These are phyloP conservation scores for rapeseed (Brassica napus) DNA, from an alignment of 345 rosid species.

Conservation along the genomic window DNA sequence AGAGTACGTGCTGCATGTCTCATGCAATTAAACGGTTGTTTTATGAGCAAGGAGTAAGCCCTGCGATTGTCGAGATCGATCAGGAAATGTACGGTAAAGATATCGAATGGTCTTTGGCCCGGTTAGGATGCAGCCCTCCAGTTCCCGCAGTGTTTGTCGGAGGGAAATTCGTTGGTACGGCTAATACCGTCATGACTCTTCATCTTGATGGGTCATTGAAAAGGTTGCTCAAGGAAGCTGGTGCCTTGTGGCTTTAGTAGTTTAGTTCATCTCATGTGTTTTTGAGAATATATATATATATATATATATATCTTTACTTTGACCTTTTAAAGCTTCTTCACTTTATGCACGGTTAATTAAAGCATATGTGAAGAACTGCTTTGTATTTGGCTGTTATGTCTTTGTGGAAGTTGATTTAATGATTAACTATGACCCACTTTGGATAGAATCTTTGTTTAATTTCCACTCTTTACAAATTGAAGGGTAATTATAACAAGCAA, in stretches of 20 bases:
- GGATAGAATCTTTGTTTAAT: background rate
- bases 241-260: slow-evolving; percentile 81
- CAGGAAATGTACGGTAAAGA: slow-evolving; percentile 66
- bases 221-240: slow-evolving; percentile 79
- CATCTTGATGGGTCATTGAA: slow-evolving; percentile 85
- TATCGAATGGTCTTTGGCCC: slow-evolving; percentile 71
- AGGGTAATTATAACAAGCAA: background rate
- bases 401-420: slow-evolving; percentile 25
- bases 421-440: slow-evolving; percentile 27
- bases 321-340: slow-evolving; percentile 34
- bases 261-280: background rate
- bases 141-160: slow-evolving; percentile 90
- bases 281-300: background rate
- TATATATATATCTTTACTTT: background rate
- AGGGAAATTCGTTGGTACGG: slow-evolving; percentile 77
- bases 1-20: slow-evolving; percentile 90
- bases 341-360: slow-evolving; percentile 34
- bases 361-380: slow-evolving; percentile 34
- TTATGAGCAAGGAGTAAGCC: slow-evolving; percentile 88
- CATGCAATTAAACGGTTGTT: slow-evolving; percentile 87
- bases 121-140: slow-evolving; percentile 77
- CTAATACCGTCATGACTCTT: slow-evolving; percentile 82
- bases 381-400: slow-evolving; percentile 14
- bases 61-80: slow-evolving; percentile 76
- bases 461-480: background rate